Evolutionary conservation across 2,329 filamentous ascomycete genomes (phyloP).

Genomic region (Lasiodiplodia sp.): DNA sequence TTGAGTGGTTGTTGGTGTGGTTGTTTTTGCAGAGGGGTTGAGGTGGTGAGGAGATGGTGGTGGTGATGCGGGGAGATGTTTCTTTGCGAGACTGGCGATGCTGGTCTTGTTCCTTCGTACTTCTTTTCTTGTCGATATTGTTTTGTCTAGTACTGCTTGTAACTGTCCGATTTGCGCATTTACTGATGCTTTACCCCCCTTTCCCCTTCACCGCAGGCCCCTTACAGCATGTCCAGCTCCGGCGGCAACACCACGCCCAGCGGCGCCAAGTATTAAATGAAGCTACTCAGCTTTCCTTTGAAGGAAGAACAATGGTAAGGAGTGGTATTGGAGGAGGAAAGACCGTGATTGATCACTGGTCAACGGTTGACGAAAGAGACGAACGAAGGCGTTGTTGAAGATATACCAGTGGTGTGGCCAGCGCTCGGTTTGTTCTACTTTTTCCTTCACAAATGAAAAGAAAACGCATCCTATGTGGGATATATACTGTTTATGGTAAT

Average conservation of each 20-base stretch:
- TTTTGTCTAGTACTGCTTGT: background rate
- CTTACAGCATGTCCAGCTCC: slow-evolving; percentile 57
- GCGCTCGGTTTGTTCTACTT: too few relatives aligned
- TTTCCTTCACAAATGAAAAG: too few relatives aligned
- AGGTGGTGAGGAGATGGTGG: too few relatives aligned
- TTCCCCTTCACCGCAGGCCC: slow-evolving; percentile 44
- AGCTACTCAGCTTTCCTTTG: background rate
- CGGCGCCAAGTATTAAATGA: slow-evolving; percentile 31
- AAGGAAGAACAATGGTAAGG: background rate
- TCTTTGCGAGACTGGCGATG: background rate
- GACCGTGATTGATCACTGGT: background rate
- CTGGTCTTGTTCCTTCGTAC: background rate
- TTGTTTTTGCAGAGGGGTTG: too few relatives aligned
- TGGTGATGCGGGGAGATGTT: background rate
- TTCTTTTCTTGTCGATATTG: background rate
- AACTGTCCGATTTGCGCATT: background rate
- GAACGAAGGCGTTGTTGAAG: too few relatives aligned
- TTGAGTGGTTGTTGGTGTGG: too few relatives aligned
- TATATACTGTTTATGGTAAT: too few relatives aligned
- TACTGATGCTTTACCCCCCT: slow-evolving; percentile 7
- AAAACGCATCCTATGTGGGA: too few relatives aligned
- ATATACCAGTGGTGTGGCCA: too few relatives aligned
- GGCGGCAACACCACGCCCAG: slow-evolving; percentile 50
- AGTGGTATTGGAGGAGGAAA: background rate
- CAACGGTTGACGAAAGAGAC: too few relatives aligned